Evolutionary conservation across 2,329 filamentous ascomycete species (phyloP).

Genomic region (Coniochaeta hoffmannii): DNA sequence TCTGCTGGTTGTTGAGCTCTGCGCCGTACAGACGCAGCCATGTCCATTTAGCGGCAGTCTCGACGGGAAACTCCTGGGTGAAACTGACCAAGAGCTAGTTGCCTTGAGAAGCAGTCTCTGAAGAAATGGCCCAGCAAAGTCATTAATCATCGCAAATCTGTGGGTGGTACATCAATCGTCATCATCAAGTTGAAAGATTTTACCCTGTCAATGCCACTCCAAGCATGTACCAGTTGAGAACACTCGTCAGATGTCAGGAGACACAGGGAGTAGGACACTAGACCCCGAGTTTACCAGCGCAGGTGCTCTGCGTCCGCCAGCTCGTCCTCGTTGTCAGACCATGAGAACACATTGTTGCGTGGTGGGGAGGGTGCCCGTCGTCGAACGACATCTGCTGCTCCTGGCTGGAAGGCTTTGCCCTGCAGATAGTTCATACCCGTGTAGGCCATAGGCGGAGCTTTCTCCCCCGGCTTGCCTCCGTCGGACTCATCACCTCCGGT

Average conservation of each 20-base stretch:
- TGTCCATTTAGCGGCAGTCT: too few species aligned
- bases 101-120: too few species aligned
- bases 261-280: neutral
- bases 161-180: neutral
- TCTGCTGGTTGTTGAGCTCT: too few species aligned
- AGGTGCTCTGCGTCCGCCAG: neutral
- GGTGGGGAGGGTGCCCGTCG: neutral
- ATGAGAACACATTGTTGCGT: neutral
- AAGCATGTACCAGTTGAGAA: too few species aligned
- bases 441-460: neutral
- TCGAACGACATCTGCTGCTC: neutral
- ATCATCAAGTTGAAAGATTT: too few species aligned
- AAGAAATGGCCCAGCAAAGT: too few species aligned
- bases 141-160: neutral
- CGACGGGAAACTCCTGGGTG: too few species aligned
- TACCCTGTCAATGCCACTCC: too few species aligned
- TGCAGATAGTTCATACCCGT: neutral
- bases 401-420: neutral
- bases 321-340: neutral
- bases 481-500: constrained; percentile 23
- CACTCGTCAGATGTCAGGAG: too few species aligned
- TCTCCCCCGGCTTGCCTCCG: constrained; percentile 14
- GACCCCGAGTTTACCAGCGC: neutral
- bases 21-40: too few species aligned
- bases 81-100: too few species aligned